Evolutionary conservation across 768 basidiomycete species (phyloP), one percentile per base, ranked within the genome.

Genomic region (Serendipita sp.): DNA sequence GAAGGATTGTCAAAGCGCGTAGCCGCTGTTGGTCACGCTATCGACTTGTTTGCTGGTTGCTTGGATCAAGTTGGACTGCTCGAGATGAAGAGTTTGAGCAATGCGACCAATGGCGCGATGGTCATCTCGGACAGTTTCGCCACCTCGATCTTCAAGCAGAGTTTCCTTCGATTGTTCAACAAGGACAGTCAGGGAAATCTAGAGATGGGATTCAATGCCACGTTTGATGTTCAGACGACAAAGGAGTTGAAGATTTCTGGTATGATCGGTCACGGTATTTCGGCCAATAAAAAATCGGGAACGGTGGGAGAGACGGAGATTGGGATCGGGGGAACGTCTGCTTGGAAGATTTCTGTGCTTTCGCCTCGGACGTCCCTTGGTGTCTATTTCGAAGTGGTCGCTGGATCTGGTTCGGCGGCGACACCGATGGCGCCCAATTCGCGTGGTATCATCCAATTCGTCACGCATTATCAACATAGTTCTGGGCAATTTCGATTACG

Each of bases 281-380:
- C 94, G 24, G 90, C 92, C 15, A 94, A 89, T 68, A 99, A 98
- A 77, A 97, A 98, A 73, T 92, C 92, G 0, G 84, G 83, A 0
- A 96, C 91, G 71, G 96, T 99, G 16, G 96, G 95, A 66, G 96
- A 99, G 77, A 98, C 96, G 0, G 96, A 98, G 74, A 98, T 99
- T 66, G 96, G 96, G 72, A 95, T 99, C 67, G 95, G 94, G 37
- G 91, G 94, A 73, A 99, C 96, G 0, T 96, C 95, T 8, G 95
- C 93, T 1, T 99, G 96, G 96, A 96, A 92, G 76, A 83, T 98
- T 70, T 96, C 95, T 76, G 80, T 85, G 63, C 81, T 99, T 68
- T 91, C 84, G 0, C 92, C 92, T 3, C 86, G 81, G 65, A 92
- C 92, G 1, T 86, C 95, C 0, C 82, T 87, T 58, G 95, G 85